phyloP scores from a whole-genome alignment of 2,329 filamentous ascomycete genomes.

The Pyrenophora tritici-repentis region DNA sequence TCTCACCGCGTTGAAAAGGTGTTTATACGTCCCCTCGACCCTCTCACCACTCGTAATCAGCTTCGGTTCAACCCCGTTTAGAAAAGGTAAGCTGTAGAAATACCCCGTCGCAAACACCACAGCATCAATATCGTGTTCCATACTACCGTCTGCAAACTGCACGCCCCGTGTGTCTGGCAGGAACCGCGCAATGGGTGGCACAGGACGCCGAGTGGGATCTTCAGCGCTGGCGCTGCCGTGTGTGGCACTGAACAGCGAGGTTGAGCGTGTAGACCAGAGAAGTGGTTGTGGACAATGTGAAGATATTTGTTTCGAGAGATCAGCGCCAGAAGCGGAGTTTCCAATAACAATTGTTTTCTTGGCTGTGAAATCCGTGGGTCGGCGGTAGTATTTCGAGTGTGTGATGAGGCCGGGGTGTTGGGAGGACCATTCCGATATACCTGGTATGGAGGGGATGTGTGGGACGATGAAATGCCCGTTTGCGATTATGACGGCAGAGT shows the following conservation, averaged over 20 bases:
- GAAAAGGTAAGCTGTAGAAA: slow-evolving; percentile 81
- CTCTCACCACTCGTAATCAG: slow-evolving; percentile 71
- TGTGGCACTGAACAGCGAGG: slow-evolving; percentile 20
- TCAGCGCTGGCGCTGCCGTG: slow-evolving; percentile 16
- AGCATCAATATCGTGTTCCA: slow-evolving; percentile 72
- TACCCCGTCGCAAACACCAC: slow-evolving; percentile 91
- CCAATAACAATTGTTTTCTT: slow-evolving; percentile 83
- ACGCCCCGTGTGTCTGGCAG: slow-evolving; percentile 64
- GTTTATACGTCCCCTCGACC: slow-evolving; percentile 74
- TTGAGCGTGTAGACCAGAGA: slow-evolving; percentile 49
- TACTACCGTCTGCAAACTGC: slow-evolving; percentile 66
- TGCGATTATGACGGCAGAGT: slow-evolving; percentile 57
- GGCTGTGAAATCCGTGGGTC: slow-evolving; percentile 62
- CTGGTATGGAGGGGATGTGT: slow-evolving; percentile 50
- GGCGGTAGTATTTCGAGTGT: slow-evolving; percentile 77
- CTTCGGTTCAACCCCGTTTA: slow-evolving; percentile 59
- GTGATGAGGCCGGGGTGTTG: slow-evolving; percentile 48
- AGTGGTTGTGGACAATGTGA: slow-evolving; percentile 63
- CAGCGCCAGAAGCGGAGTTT: slow-evolving; percentile 80
- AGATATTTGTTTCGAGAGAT: slow-evolving; percentile 79
- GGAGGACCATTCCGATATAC: slow-evolving; percentile 49
- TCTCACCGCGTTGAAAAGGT: slow-evolving; percentile 75
- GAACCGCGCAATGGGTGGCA: slow-evolving; percentile 60
- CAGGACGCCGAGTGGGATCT: slow-evolving; percentile 58
- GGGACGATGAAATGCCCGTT: slow-evolving; percentile 56